These are phyloP conservation scores for Pisolithus microcarpus DNA, from an alignment of 768 basidiomycete species.

Conservation along the genomic window DNA sequence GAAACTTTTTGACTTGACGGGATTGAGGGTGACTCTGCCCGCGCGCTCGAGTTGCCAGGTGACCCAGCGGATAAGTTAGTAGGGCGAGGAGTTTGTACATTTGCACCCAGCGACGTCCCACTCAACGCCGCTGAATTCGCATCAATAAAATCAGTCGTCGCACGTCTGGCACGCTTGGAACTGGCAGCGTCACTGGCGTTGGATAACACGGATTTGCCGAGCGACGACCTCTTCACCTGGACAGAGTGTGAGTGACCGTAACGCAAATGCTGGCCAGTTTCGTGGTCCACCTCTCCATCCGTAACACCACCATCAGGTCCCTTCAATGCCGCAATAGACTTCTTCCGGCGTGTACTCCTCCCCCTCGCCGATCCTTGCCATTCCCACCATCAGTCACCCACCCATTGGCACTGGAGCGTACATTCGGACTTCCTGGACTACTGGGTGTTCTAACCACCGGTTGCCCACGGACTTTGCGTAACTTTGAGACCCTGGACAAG, in stretches of 20 bases:
- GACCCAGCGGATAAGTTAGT: background rate
- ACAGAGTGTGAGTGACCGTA: background rate
- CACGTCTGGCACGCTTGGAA: constrained; percentile 1
- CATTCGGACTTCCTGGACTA: background rate
- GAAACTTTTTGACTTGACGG: background rate
- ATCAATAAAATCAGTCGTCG: constrained; percentile 4
- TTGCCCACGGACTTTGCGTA: constrained; percentile 7
- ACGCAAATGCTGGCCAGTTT: background rate
- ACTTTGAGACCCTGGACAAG: too few relatives aligned
- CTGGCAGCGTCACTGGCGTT: background rate
- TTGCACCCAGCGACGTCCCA: background rate
- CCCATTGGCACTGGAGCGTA: constrained; percentile 1
- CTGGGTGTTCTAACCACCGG: background rate
- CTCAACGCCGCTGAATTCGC: background rate
- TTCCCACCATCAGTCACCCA: constrained; percentile 14
- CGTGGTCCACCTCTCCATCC: constrained; percentile 16
- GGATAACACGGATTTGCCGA: background rate
- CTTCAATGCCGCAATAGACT: constrained; percentile 20
- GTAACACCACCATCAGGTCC: constrained; percentile 23
- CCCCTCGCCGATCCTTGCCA: background rate
- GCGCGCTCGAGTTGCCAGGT: background rate
- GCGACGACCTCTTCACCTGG: background rate
- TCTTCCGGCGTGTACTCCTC: constrained; percentile 10
- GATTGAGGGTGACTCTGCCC: background rate
- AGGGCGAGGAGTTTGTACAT: background rate